Evolutionary conservation across 2,329 filamentous ascomycete genomes (phyloP).

Genomic region (Aspergillus fischeri): DNA sequence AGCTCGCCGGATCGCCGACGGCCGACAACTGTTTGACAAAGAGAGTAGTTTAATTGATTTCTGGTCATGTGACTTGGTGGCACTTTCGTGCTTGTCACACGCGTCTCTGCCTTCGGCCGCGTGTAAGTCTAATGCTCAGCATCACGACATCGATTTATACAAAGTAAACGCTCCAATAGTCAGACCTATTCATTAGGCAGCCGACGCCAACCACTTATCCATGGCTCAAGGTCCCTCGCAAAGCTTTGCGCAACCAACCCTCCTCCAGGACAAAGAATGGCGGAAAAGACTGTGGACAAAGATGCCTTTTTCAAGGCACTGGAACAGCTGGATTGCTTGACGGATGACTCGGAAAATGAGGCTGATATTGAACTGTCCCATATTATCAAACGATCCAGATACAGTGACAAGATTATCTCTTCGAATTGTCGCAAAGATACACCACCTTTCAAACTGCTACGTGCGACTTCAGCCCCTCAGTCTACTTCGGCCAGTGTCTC

Average conservation of each 20-base stretch:
- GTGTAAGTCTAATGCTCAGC: neutral
- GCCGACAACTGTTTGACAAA: neutral
- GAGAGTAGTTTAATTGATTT: constrained; percentile 17
- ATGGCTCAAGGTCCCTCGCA: constrained; percentile 12
- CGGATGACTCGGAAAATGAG: constrained; percentile 23
- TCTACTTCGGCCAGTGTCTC: neutral
- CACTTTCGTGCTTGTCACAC: constrained; percentile 26
- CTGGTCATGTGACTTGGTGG: constrained; percentile 32
- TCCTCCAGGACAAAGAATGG: constrained; percentile 15
- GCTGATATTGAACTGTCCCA: constrained; percentile 17
- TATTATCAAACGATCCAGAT: constrained; percentile 11
- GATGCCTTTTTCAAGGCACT: constrained; percentile 34
- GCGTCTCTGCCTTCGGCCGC: constrained; percentile 14
- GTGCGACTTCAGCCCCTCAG: constrained; percentile 1
- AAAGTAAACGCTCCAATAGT: neutral
- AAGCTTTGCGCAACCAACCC: constrained; percentile 11
- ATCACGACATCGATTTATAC: neutral
- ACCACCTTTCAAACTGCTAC: neutral
- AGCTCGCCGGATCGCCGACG: neutral
- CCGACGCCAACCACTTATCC: constrained; percentile 3
- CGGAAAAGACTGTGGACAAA: constrained; percentile 22
- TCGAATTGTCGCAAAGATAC: neutral
- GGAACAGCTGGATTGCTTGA: constrained; percentile 27
- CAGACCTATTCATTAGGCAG: constrained; percentile 9
- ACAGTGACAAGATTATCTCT: neutral